A percentile compares a stretch with the other conserved stretches of the same genome.
These are phyloP conservation scores for Candida qinlingensis DNA, from an alignment of 805 yeast species.

Conservation along the genomic window DNA sequence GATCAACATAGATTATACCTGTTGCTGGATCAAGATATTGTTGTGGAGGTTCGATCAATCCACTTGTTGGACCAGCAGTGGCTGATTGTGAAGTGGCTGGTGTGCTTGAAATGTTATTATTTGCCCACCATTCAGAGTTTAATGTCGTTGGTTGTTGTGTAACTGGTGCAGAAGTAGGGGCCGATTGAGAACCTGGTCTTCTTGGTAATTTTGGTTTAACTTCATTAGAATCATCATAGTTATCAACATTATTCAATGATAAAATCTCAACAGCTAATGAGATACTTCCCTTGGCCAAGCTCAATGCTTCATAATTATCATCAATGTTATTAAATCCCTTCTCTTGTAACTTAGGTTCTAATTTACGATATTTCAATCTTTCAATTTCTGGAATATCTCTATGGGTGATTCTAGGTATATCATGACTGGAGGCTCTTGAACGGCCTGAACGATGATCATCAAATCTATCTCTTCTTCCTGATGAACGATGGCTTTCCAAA, in stretches of 20 bases:
- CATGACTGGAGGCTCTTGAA: slow-evolving; percentile 16
- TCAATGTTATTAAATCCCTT: slow-evolving; percentile 57
- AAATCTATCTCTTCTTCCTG: slow-evolving; percentile 4
- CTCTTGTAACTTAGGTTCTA: slow-evolving; percentile 42
- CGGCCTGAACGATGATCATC: slow-evolving; percentile 7
- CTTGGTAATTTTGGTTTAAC: slow-evolving; percentile 45
- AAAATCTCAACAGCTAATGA: slow-evolving; percentile 55
- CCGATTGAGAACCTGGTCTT: slow-evolving; percentile 21
- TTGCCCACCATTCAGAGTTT: slow-evolving; percentile 19
- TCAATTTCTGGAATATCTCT: slow-evolving; percentile 52
- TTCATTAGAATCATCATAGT: slow-evolving; percentile 32
- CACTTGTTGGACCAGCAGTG: slow-evolving; percentile 25
- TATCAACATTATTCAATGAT: slow-evolving; percentile 33
- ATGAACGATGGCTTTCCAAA: slow-evolving; percentile 4
- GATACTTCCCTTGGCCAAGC: slow-evolving; percentile 53
- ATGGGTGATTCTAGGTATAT: slow-evolving; percentile 40
- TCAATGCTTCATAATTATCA: slow-evolving; percentile 57
- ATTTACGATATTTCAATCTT: slow-evolving; percentile 43
- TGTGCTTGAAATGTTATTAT: slow-evolving; percentile 14
- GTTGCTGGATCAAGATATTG: slow-evolving; percentile 72
- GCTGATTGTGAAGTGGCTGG: slow-evolving; percentile 27
- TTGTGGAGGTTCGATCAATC: slow-evolving; percentile 43
- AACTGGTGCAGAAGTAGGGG: slow-evolving; percentile 2
- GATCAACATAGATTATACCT: slow-evolving; percentile 64
- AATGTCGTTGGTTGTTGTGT: slow-evolving; percentile 7